Conservation (phyloP, 495 filamentous ascomycete genomes). For the Usnea hakonensis region DNA sequence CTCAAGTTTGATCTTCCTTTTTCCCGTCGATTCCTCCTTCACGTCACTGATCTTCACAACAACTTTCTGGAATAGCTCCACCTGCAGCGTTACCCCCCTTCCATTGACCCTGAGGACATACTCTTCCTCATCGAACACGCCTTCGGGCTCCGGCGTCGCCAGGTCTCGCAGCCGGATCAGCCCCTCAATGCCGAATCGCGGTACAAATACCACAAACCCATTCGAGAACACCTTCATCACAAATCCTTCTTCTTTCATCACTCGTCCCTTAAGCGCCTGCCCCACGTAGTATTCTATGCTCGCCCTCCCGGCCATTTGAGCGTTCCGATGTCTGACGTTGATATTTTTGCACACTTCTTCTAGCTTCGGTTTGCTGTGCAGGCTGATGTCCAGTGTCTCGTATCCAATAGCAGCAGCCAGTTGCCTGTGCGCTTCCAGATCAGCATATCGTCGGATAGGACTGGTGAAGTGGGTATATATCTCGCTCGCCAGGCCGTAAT, state of each 20-base stretch:
- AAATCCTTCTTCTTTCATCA: slow-evolving; percentile 81
- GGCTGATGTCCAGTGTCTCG: slow-evolving; percentile 68
- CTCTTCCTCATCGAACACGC: slow-evolving; percentile 72
- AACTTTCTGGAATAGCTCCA: slow-evolving; percentile 88
- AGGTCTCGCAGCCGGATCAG: slow-evolving; percentile 80
- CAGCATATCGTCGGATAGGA: slow-evolving; percentile 92
- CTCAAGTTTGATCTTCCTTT: slow-evolving; percentile 74
- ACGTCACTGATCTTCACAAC: slow-evolving; percentile 80
- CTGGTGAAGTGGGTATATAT: slow-evolving; percentile 99
- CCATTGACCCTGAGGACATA: slow-evolving; percentile 58
- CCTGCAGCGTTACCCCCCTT: slow-evolving; percentile 43
- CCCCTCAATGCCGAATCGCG: slow-evolving; percentile 89
- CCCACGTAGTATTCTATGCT: slow-evolving; percentile 96
- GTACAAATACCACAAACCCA: slow-evolving; percentile 92
- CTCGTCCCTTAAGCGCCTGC: slow-evolving; percentile 80
- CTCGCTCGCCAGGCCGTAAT: slow-evolving; percentile 89
- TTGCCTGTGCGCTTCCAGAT: slow-evolving; percentile 87
- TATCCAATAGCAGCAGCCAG: slow-evolving; percentile 91
- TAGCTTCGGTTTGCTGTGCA: slow-evolving; percentile 66
- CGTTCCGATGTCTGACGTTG: slow-evolving; percentile 93
- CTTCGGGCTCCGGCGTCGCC: slow-evolving; percentile 64
- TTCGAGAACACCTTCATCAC: slow-evolving; percentile 96
- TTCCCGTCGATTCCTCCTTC: slow-evolving; percentile 86
- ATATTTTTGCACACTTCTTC: slow-evolving; percentile 96
- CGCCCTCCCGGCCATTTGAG: slow-evolving; percentile 86